Base-by-base conservation (phyloP, 2,329 filamentous ascomycete genomes). In the Fusarium anguioides region DNA sequence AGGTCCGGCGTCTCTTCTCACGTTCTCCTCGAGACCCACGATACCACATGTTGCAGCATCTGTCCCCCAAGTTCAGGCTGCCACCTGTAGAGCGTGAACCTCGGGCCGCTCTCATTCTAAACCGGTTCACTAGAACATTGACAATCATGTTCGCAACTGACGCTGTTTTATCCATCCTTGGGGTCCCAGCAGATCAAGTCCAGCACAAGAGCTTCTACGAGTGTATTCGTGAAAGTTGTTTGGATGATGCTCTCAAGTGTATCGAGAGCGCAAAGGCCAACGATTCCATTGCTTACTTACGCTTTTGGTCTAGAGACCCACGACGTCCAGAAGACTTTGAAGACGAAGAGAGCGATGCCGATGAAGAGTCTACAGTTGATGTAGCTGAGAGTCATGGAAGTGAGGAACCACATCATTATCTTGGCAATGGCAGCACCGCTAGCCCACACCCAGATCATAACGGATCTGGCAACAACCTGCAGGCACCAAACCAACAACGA, bases 91-190 rank as follows among this genome's bases (percentile, higher is more conserved):
- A 87, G 54, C 90, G 93, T 68, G 93, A 96, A 76, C 92, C 93
- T 10, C 86, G 93, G 37, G 93, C 93, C 4, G 93, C 93, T 18
- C 82, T 97, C 6, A 96, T 97, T 66, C 81, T 97, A 23, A 96
- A 97, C 73, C 86, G 93, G 15, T 97, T 96, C 75, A 95, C 93
- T 4, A 86, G 92, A 17, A 94, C 91, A 8, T 81, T 95, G 58
- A 91, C 90, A 21, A 88, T 96, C 74, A 94, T 97, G 91, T 96
- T 94, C 77, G 92, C 92, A 14, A 96, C 93, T 0, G 89, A 89
- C 70, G 90, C 92, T 3, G 85, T 96, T 24, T 80, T 87, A 20
- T 85, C 89, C n/a, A 90, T 97, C 55, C 84, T 96, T 21, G 93
- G 93, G 7, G 82, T 96, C 6, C 81, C 85, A 1, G 86, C 92